Base-by-base conservation (phyloP, 2,329 filamentous ascomycete genomes). In the Alternaria sp. region DNA sequence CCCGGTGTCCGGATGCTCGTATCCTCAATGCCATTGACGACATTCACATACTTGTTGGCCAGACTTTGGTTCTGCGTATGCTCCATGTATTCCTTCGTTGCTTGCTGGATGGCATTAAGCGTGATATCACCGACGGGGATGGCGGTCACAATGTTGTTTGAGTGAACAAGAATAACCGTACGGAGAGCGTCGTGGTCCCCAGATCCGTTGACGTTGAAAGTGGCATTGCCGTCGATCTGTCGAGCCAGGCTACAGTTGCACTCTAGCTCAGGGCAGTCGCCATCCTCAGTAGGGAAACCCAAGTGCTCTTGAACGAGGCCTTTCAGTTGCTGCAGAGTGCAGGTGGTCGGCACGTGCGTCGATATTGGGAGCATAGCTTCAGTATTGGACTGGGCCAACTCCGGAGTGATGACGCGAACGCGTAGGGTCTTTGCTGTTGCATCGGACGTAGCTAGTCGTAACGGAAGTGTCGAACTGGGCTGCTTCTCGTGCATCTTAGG, bases 111-210 rank as follows among this genome's bases (percentile, higher is more conserved):
- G 1, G 32, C 1, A 0, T 1, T 10, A 10, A 40, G 32, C 0
- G 4, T 40, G 0, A 40, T 40, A 4, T 40, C 2, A 5, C 1
- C 2, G 4, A 40, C 32, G 0, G 32, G 15, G 0, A 40, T 40
- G 4, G 32, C 32, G 32, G 1, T 1, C 4, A 40, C 32, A 0
- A 40, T 10, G 8, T 40, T 40, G 32, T 40, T n/a, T 0, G 32
- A 40, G 4, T 40, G 32, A 2, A 40, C 32, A 0, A 40, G 4
- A 1, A 40, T 40, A 0, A 5, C 4, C 1, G 32, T 40, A 5
- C 0, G 32, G 1, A 40, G 32, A 10, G 32, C 4, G 4, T 40
- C 32, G 32, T 10, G 0, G 15, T 40, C 32, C 8, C 32, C 32
- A 10, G 8, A 5, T 40, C 32, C 32, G 32, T 40, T 40, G 32